A percentile compares a stretch with the other conserved stretches of the same genome.
phyloP scores from a whole-genome alignment of 2,329 filamentous ascomycete genomes.

The Ilyonectria sp. region DNA sequence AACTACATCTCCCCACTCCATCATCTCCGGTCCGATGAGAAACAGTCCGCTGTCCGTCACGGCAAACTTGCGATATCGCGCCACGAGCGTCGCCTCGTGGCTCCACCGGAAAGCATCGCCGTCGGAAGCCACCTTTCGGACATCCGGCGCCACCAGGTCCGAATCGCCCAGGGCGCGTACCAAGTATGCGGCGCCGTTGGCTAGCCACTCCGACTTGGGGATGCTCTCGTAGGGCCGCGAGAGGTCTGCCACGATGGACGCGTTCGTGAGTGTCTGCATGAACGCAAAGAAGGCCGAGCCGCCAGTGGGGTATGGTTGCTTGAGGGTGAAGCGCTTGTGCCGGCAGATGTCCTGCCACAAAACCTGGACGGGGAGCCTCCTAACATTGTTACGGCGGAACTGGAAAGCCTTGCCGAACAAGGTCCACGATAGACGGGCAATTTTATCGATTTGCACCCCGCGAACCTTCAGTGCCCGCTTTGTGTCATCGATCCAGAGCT shows the following conservation, averaged over 20 bases:
- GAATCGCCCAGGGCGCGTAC: conserved; percentile 36
- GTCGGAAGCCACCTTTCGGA: conserved; percentile 45
- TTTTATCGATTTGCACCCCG: conserved; percentile 49
- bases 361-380: conserved; percentile 47
- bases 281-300: conserved; percentile 52
- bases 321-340: conserved; percentile 43
- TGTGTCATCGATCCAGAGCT: conserved; percentile 46
- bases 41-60: conserved; percentile 51
- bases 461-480: conserved; percentile 45
- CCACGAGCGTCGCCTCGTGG: conserved; percentile 53
- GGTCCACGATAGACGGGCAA: conserved; percentile 44
- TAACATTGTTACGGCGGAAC: conserved; percentile 34
- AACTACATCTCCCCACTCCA: conserved; percentile 50
- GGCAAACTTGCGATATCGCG: conserved; percentile 53
- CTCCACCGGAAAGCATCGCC: conserved; percentile 55
- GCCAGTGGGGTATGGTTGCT: conserved; percentile 45
- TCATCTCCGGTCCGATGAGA: conserved; percentile 52
- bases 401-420: conserved; percentile 53
- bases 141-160: conserved; percentile 36
- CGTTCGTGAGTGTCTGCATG: conserved; percentile 54
- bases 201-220: conserved; percentile 47
- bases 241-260: conserved; percentile 49
- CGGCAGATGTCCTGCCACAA: conserved; percentile 51
- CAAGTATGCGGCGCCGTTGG: conserved; percentile 53
- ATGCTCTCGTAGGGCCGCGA: conserved; percentile 45